Evolutionary conservation across 352 stramenopile species (phyloP).

Genomic region (Phytopythium cucurbitacearum): DNA sequence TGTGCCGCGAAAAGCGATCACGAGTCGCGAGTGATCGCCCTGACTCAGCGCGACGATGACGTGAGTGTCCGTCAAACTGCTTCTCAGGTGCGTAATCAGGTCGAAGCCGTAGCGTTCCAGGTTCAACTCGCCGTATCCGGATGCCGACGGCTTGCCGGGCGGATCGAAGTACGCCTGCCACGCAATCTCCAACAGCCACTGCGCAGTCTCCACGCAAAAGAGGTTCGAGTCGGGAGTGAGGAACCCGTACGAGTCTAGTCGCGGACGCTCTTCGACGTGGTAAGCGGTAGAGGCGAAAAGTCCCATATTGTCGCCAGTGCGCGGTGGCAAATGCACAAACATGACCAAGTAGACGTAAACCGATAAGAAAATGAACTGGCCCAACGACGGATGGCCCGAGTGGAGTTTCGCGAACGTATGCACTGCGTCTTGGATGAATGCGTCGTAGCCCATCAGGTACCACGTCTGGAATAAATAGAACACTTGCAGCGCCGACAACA

Average conservation of each 20-base stretch:
- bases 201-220: conserved; percentile 85
- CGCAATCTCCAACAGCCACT: conserved; percentile 76
- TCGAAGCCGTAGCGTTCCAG: conserved; percentile 79
- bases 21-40: conserved; percentile 56
- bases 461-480: conserved; percentile 56
- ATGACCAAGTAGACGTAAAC: conserved; percentile 83
- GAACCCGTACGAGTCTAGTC: conserved; percentile 58
- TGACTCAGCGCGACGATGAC: conserved; percentile 49
- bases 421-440: conserved; percentile 67
- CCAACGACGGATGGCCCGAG: conserved; percentile 46
- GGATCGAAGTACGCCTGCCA: conserved; percentile 89
- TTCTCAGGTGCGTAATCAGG: conserved; percentile 75
- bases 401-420: conserved; percentile 63
- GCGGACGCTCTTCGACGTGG: conserved; percentile 61
- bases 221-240: conserved; percentile 65
- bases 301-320: conserved; percentile 36
- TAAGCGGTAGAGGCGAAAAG: conserved; percentile 66
- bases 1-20: conserved; percentile 84
- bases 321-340: conserved; percentile 76
- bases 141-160: conserved; percentile 63
- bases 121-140: conserved; percentile 67
- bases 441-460: conserved; percentile 60
- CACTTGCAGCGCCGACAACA: conserved; percentile 65
- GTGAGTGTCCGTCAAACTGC: conserved; percentile 76
- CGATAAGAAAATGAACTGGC: conserved; percentile 74